phyloP scores from a whole-genome alignment of 1,284 basidiomycete genomes.

The Ganoderma boninense region DNA sequence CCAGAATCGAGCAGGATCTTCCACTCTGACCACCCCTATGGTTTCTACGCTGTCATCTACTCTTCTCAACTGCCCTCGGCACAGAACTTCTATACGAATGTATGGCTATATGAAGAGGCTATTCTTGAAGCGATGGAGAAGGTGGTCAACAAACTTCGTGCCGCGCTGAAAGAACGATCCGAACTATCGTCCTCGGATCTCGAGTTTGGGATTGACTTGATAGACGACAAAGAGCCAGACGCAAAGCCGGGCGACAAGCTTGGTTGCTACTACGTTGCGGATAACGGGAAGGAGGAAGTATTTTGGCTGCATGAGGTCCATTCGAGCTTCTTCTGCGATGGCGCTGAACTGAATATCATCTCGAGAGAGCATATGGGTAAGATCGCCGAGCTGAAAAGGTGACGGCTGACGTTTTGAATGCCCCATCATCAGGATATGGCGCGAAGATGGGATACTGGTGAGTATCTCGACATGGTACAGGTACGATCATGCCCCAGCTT shows the following conservation, averaged over 20 bases:
- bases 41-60: background rate
- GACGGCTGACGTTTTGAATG: background rate
- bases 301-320: background rate
- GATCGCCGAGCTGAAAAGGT: background rate
- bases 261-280: background rate
- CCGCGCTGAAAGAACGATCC: background rate
- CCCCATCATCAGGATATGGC: background rate
- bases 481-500: background rate
- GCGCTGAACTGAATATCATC: background rate
- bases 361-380: background rate
- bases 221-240: background rate
- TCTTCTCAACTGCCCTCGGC: background rate
- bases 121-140: background rate
- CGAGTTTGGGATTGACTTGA: background rate
- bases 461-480: background rate
- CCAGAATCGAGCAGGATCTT: too few relatives aligned
- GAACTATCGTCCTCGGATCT: background rate
- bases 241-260: background rate
- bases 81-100: constrained; percentile 5
- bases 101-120: background rate
- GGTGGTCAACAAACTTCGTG: background rate
- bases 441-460: background rate
- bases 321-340: background rate
- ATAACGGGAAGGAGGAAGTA: background rate
- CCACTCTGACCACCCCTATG: too few relatives aligned